These are phyloP conservation scores for Malbranchea cinnamomea DNA, from an alignment of 2,329 filamentous ascomycete species.

Conservation along the genomic window DNA sequence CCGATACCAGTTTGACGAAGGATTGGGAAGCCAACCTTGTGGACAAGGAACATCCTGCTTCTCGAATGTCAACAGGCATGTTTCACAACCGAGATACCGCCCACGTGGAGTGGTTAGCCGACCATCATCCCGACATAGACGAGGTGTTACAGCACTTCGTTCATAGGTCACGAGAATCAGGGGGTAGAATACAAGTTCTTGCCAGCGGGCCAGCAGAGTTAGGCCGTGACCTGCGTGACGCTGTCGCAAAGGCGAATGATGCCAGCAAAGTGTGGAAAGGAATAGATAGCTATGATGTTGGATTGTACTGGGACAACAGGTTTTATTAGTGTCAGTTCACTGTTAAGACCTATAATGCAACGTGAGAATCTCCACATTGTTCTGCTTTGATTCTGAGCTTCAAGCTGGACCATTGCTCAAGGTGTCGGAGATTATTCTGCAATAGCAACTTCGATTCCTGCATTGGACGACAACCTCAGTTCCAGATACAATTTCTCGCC, in stretches of 20 bases:
- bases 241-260: conserved; percentile 40
- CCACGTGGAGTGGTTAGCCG: conserved; percentile 7
- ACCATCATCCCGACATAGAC: conserved; percentile 33
- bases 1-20: conserved; percentile 10
- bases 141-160: conserved; percentile 34
- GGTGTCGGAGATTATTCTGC: too few relatives aligned
- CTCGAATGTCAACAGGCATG: conserved; percentile 13
- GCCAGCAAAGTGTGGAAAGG: conserved; percentile 42
- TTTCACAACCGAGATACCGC: not conserved
- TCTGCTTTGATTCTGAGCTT: too few relatives aligned
- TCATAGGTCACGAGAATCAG: conserved; percentile 26
- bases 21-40: not conserved
- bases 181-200: conserved; percentile 40
- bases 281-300: conserved; percentile 41
- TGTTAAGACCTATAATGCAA: too few relatives aligned
- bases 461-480: too few relatives aligned
- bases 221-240: conserved; percentile 41
- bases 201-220: conserved; percentile 47
- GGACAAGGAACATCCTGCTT: conserved; percentile 2
- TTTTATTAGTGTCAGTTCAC: too few relatives aligned
- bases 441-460: too few relatives aligned
- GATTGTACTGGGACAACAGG: conserved; percentile 45
- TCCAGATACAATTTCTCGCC: too few relatives aligned
- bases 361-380: too few relatives aligned
- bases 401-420: too few relatives aligned